phyloP scores from a whole-genome alignment of 2,329 filamentous ascomycete genomes.

The Dendrostoma leiphaemia region DNA sequence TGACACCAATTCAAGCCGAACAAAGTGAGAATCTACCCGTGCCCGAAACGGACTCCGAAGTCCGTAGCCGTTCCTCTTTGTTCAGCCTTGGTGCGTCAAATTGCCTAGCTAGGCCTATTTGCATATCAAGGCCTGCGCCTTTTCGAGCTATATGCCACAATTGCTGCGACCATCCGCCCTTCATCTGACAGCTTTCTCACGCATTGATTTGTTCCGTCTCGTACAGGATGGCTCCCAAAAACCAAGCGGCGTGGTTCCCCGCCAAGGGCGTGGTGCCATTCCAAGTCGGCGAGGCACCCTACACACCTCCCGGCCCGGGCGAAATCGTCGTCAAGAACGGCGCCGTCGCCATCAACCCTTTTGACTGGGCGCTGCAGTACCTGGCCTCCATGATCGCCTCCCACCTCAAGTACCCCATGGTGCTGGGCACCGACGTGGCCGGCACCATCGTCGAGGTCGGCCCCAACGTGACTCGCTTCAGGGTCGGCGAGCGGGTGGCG shows the following conservation, averaged over 20 bases:
- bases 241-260: neutral
- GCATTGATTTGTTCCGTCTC: too few species aligned
- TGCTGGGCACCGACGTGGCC: conserved; percentile 29
- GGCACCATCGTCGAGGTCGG: conserved; percentile 30
- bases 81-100: too few species aligned
- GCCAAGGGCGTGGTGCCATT: neutral
- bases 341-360: conserved; percentile 29
- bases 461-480: conserved; percentile 24
- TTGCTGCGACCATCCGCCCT: too few species aligned
- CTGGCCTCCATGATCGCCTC: conserved; percentile 25
- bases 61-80: too few species aligned
- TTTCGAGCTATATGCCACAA: too few species aligned
- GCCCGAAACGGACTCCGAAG: too few species aligned
- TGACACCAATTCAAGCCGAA: too few species aligned
- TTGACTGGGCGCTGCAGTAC: conserved; percentile 29
- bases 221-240: neutral
- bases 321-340: conserved; percentile 25
- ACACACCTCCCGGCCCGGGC: neutral
- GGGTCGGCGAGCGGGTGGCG: conserved; percentile 29
- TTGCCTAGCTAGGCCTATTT: too few species aligned
- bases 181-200: too few species aligned
- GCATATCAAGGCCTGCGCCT: too few species aligned
- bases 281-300: neutral
- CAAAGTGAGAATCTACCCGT: too few species aligned
- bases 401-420: conserved; percentile 28